phyloP scores from a whole-genome alignment of 345 rosid genomes.

The Rhizophora apiculata region DNA sequence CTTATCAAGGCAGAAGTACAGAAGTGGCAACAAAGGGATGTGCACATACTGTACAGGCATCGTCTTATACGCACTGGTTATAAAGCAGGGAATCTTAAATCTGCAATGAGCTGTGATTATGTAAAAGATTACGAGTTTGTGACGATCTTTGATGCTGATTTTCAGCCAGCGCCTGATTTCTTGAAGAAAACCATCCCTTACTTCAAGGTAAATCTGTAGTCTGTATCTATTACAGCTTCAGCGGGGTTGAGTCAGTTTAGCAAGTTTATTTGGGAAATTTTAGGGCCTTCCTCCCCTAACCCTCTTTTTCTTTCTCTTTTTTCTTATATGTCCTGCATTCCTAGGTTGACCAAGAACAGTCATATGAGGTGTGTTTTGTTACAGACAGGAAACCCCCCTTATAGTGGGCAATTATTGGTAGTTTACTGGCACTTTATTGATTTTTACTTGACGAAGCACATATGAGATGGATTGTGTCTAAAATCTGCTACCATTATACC shows the following conservation, averaged over 20 bases:
- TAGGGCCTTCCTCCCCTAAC: too few relatives aligned
- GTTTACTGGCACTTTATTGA: too few relatives aligned
- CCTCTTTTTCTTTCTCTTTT: too few relatives aligned
- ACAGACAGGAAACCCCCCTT: background rate
- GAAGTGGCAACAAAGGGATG: conserved; percentile 90
- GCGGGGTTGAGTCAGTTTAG: conserved; percentile 5
- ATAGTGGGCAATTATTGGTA: background rate
- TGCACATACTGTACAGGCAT: conserved; percentile 67
- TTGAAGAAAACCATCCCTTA: conserved; percentile 77
- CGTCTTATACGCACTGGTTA: conserved; percentile 86
- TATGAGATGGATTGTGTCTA: background rate
- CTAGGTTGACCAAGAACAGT: background rate
- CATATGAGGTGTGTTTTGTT: background rate
- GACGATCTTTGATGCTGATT: conserved; percentile 88
- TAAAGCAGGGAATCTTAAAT: conserved; percentile 91
- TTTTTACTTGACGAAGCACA: background rate
- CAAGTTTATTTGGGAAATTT: background rate
- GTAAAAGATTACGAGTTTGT: conserved; percentile 81
- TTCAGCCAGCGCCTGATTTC: conserved; percentile 84
- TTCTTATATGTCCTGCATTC: background rate
- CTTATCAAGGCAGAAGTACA: conserved; percentile 83
- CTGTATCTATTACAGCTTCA: background rate
- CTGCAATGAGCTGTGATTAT: conserved; percentile 88
- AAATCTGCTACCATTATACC: background rate
- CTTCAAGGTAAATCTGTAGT: conserved; percentile 52